Base-by-base conservation (phyloP, 1,284 basidiomycete species). In the Sphagnurus paluster region DNA sequence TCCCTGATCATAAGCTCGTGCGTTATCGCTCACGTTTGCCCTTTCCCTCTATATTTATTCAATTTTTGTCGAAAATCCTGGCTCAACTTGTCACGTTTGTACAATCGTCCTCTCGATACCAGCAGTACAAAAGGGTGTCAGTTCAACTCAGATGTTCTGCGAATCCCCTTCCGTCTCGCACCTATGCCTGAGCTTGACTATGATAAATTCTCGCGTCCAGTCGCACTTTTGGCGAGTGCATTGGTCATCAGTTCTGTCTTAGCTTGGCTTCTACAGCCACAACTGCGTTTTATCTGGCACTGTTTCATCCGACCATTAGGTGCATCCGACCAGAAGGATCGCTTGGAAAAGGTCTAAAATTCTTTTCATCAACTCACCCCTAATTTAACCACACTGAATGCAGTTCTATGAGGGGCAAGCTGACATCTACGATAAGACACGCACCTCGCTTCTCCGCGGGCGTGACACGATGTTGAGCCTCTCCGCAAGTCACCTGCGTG, bases 391-490 rank as follows among this genome's bases (percentile, higher is more conserved):
- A 20, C 24, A 26, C 13, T 33, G 9, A 21, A 16, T 11, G 3
- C 43, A 78, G 67, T 89, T 88, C 60, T 88, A 89, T 59, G 58
- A 72, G 44, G 82, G 82, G 8, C 86, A 89, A 59, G 86, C 84
- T 0, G 76, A 80, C 30, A 76, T 87, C 16, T 89, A 89, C 56
- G 87, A 89, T 67, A 63, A 67, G 25, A 88, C 86, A 1, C 69
- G 87, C 4, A 68, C 67, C 21, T 66, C 73, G 20, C 70, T 89
- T 1, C 70, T 89, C 6, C 77, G 83, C n/a, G 86, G 87, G 0
- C 69, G 86, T 19, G 77, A 81, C 53, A 86, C 83, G 2, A 85
- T 90, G 81, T 69, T 87, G 21, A 75, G 74, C 55, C 73, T 92
- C 9, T 79, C 82, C 14, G 84, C 86, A 0, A 79, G 79, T 20